Evolutionary conservation across 768 basidiomycete genomes (phyloP).

Genomic region (Russula olivacea): DNA sequence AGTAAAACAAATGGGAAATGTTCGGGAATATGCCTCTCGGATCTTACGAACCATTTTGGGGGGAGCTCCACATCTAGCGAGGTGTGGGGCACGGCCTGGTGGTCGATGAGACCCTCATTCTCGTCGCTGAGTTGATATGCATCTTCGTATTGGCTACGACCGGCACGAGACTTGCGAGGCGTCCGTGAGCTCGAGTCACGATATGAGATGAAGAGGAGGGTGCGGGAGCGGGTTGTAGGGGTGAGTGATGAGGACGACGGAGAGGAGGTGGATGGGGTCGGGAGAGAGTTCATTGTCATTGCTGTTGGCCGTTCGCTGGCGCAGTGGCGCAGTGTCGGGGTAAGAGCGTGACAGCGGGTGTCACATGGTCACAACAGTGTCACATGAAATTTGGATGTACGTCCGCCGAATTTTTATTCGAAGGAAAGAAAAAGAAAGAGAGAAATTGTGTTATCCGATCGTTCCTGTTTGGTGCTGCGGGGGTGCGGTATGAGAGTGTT

Average conservation of each 20-base stretch:
- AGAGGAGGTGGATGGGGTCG: slow-evolving; percentile 35
- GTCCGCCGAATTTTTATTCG: background rate
- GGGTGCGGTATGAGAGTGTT: background rate
- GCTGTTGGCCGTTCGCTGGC: background rate
- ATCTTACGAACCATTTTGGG: slow-evolving; percentile 68
- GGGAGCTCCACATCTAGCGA: slow-evolving; percentile 60
- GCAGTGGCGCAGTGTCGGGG: too few species aligned
- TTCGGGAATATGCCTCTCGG: slow-evolving; percentile 18
- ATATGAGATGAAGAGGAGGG: slow-evolving; percentile 89
- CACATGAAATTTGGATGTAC: background rate
- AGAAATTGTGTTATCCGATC: slow-evolving; percentile 18
- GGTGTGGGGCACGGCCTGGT: slow-evolving; percentile 42
- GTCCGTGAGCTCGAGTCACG: slow-evolving; percentile 66
- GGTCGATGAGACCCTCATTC: slow-evolving; percentile 56
- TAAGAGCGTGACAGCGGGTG: background rate
- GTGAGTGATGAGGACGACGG: slow-evolving; percentile 29
- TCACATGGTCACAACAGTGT: background rate
- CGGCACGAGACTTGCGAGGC: slow-evolving; percentile 35
- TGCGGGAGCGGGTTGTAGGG: slow-evolving; percentile 74
- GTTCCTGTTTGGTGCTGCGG: slow-evolving; percentile 10
- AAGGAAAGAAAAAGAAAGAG: background rate
- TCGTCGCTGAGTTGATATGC: slow-evolving; percentile 52
- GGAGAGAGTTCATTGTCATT: slow-evolving; percentile 23
- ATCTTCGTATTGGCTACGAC: slow-evolving; percentile 44
- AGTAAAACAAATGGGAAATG: slow-evolving; percentile 23